Percentiles rank a stretch among this genome's conserved stretches.
Evolutionary conservation across 176 grass and related monocot species (phyloP).

Genomic region (Ensete ventricosum): DNA sequence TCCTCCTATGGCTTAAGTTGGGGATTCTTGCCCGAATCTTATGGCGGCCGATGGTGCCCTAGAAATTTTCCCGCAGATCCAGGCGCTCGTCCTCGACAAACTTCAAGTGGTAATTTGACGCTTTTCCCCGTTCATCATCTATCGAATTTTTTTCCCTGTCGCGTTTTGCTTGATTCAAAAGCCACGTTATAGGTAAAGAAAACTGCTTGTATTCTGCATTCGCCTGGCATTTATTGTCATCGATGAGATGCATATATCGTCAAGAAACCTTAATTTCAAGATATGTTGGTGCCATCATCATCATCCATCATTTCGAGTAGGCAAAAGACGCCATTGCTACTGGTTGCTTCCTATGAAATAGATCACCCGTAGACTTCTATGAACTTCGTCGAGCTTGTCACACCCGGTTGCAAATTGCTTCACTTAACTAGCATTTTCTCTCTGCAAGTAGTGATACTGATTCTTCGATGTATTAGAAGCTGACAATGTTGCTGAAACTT

Average conservation of each 20-base stretch:
- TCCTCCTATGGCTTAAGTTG: background rate
- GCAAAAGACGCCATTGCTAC: no score
- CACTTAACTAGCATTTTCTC: background rate
- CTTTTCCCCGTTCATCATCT: background rate
- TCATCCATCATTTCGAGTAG: no score
- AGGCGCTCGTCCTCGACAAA: constrained; percentile 73
- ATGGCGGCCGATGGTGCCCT: constrained; percentile 51
- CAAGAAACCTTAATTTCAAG: no score
- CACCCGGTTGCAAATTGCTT: background rate
- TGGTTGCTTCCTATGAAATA: no score
- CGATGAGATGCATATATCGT: no score
- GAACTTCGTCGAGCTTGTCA: no score
- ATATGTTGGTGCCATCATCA: no score
- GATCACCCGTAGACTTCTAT: no score
- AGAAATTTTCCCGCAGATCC: constrained; percentile 75
- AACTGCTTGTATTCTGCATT: background rate
- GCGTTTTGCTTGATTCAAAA: background rate
- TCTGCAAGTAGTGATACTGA: background rate
- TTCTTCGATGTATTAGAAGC: background rate
- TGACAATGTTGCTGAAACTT: background rate
- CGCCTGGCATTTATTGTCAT: background rate
- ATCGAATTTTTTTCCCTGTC: background rate
- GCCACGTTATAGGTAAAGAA: background rate
- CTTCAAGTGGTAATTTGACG: constrained; percentile 67
- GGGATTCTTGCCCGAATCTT: background rate